Percentiles rank a stretch among this genome's conserved stretches.
Evolutionary conservation across 2,329 filamentous ascomycete genomes (phyloP).

Genomic region (Colletotrichum echinochloae): DNA sequence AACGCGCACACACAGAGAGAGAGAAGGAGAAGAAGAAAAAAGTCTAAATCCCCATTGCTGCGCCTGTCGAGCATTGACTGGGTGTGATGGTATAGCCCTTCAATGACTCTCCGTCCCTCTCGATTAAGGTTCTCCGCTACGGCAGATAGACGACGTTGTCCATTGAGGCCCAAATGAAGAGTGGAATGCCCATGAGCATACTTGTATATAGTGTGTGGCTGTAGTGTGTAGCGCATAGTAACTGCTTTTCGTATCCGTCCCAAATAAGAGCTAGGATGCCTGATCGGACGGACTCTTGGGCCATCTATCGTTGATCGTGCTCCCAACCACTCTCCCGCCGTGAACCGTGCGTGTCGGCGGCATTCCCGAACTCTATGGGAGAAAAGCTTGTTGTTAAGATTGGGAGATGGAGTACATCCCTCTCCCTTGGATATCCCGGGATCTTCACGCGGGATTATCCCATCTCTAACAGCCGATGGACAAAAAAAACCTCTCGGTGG

Average conservation of each 20-base stretch:
- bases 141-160: slow-evolving; percentile 22
- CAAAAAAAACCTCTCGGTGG: not conserved
- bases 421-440: slow-evolving; percentile 9
- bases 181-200: not conserved
- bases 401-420: not conserved
- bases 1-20: too few relatives aligned
- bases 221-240: not conserved
- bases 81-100: not conserved
- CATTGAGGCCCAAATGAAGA: not conserved
- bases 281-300: slow-evolving; percentile 24
- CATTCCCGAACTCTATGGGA: not conserved
- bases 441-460: slow-evolving; percentile 1
- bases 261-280: slow-evolving; percentile 19
- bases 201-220: too few relatives aligned
- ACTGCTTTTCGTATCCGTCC: slow-evolving; percentile 20
- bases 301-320: not conserved
- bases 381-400: slow-evolving; percentile 31
- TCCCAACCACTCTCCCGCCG: not conserved
- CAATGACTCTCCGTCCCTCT: not conserved
- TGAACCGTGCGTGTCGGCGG: slow-evolving; percentile 11
- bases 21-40: not conserved
- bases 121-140: slow-evolving; percentile 21
- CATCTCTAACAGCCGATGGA: not conserved
- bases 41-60: slow-evolving; percentile 5
- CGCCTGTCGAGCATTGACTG: not conserved